Evolutionary conservation across 2,329 filamentous ascomycete species (phyloP).

Genomic region (Clarireedia homoeocarpa): DNA sequence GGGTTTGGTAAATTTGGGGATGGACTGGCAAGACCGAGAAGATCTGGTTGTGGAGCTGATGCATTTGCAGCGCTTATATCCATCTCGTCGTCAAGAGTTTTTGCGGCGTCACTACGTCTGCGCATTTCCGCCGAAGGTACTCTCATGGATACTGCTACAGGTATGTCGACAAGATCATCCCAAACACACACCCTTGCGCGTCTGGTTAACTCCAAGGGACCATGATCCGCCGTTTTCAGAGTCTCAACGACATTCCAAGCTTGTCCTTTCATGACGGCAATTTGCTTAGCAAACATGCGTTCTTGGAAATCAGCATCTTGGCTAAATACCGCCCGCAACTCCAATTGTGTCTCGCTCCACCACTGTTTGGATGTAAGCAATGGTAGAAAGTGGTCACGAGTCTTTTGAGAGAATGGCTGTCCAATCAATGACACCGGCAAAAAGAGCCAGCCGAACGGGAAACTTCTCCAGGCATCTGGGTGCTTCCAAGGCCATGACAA

Average conservation of each 20-base stretch:
- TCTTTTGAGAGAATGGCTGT: conserved; percentile 89
- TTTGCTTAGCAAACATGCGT: conserved; percentile 97
- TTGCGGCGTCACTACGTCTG: conserved; percentile 46
- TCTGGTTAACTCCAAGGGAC: conserved; percentile 85
- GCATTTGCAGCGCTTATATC: conserved; percentile 72
- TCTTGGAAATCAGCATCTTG: conserved; percentile 95
- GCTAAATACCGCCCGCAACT: conserved; percentile 79
- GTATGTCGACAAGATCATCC: conserved; percentile 96
- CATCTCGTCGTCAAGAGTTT: conserved; percentile 68
- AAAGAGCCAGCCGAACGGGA: conserved; percentile 98
- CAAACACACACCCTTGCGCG: conserved; percentile 90
- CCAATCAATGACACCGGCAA: conserved; percentile 93
- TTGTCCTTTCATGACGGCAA: conserved; percentile 98
- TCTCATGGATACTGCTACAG: conserved; percentile 85
- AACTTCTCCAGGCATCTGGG: conserved; percentile 73
- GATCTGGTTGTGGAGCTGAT: conserved; percentile 51
- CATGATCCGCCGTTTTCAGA: conserved; percentile 84
- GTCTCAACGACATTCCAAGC: conserved; percentile 99
- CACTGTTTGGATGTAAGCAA: conserved; percentile 88
- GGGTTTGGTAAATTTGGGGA: conserved; percentile 46
- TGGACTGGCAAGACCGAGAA: conserved; percentile 48
- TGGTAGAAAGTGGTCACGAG: conserved; percentile 90
- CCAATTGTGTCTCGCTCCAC: conserved; percentile 92
- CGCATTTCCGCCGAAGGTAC: conserved; percentile 78
- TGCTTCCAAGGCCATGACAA: conserved; percentile 77